phyloP scores from a whole-genome alignment of 768 basidiomycete genomes.

The Tylopilus balloui region DNA sequence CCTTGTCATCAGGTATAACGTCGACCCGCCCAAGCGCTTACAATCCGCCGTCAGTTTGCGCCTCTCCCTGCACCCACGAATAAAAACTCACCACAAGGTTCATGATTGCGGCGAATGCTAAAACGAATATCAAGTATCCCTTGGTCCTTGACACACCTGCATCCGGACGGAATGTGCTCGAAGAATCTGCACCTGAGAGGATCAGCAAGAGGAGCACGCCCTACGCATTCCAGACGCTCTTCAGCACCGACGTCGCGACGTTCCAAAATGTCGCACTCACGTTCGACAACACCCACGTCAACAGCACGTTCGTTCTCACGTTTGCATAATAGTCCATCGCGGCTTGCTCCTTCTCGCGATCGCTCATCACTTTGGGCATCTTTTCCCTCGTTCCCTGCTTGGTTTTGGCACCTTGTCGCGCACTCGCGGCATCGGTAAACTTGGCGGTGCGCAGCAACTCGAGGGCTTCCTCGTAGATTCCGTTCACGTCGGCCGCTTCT shows the following conservation, averaged over 20 bases:
- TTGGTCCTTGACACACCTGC: conserved; percentile 55
- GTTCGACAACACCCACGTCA: conserved; percentile 83
- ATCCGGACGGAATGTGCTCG: conserved; percentile 54
- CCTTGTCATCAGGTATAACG: conserved; percentile 47
- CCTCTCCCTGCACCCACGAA: background rate
- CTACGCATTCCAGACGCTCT: conserved; percentile 32
- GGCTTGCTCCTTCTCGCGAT: conserved; percentile 64
- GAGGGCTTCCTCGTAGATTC: conserved; percentile 79
- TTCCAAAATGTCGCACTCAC: conserved; percentile 37
- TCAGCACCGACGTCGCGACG: background rate
- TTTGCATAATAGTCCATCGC: conserved; percentile 87
- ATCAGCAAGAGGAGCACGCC: conserved; percentile 68
- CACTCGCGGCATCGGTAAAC: conserved; percentile 27
- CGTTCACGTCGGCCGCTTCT: conserved; percentile 76
- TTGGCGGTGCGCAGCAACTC: conserved; percentile 62
- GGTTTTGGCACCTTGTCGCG: conserved; percentile 1
- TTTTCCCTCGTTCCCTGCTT: conserved; percentile 9
- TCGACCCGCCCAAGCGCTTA: conserved; percentile 58
- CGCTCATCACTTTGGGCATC: conserved; percentile 30
- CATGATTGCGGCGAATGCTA: conserved; percentile 76
- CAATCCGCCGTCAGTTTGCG: background rate
- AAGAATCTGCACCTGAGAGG: conserved; percentile 51
- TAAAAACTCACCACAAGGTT: conserved; percentile 51
- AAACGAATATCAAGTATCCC: conserved; percentile 73
- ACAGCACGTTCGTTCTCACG: conserved; percentile 76